Evolutionary conservation across 2,329 filamentous ascomycete species (phyloP), one percentile per base, ranked within the genome.

Genomic region (Trichoderma sp.): DNA sequence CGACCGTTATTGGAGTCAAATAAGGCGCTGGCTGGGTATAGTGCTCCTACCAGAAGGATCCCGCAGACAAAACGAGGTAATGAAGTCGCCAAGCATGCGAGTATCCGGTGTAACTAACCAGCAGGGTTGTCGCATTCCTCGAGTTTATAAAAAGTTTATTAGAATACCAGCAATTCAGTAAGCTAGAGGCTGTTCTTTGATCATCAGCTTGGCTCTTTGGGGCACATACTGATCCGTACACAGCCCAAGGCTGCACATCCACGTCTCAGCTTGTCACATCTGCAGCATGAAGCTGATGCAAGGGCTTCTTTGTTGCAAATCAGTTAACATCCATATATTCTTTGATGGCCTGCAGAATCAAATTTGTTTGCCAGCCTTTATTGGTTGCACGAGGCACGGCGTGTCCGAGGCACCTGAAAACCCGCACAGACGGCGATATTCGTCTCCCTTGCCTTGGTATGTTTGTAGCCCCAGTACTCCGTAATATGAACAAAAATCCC

Each of bases 61-160:
- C 24, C 6, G 13, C 34, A 34, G 10, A n/a, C n/a, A 11, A 52
- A 52, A 13, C 11, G 13, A 52, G 5, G 24, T 14, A 2, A 18
- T 26, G 26, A 54, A 8, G 14, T 26, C 51, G 14, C 26, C 26
- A 28, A 18, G 51, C 24, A 55, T n/a, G 51, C 26, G 51, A n/a
- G 51, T n/a, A n/a, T 8, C 26, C 51, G 51, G 51, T 55, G 28
- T 8, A n/a, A 28, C 16, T 55, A 18, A 16, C 10, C 16, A 55
- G 16, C 18, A 55, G 18, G 26, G 5, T 18, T 10, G 28, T 55
- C 26, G 51, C 51, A 14, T 32, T n/a, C 14, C n/a, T 8, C 3
- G 2, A 3, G 16, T 1, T 4, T 2, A 10, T 28, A 6, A 5
- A 24, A 10, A 24, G 21, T 1, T 4, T 2, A 10, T 28, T 3